Evolutionary conservation across 192 early-diverging fungal species (phyloP), one percentile per base, ranked within the genome.

Genomic region (Physocladia obscura): DNA sequence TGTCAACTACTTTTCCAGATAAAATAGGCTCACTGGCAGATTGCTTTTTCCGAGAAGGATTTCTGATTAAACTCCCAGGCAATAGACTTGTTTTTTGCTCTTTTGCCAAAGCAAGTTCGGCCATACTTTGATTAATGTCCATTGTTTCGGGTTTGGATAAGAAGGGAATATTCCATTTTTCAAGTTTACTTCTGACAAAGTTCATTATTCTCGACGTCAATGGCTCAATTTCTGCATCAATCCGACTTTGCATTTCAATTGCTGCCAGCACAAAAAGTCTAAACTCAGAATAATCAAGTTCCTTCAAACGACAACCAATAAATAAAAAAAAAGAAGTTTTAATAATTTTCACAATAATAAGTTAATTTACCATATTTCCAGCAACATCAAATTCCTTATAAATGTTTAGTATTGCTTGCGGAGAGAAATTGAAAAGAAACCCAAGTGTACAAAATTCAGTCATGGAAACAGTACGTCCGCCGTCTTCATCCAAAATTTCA

Each of bases 401-500:
- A 40, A 82, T 82, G 24, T 68, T 74, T 34, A 56, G n/a, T 29
- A 82, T 77, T 11, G 81, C 81, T 3, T 31, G 40, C 3, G 57
- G 60, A n/a, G 76, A 48, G 38, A 82, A 82, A 57, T 78, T 78
- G 56, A 82, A 81, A 21, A 82, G 49, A 39, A 81, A 80, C 38
- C 81, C 81, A 5, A 82, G 59, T 22, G 81, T 82, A 24, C 74
- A 61, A 51, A 82, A 82, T 54, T 82, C 81, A 2, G 70, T 35
- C 30, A 63, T 51, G 24, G 81, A 82, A 2, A 82, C 77, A 3
- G 73, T 67, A 49, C 73, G 64, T 15, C 74, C 77, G 29, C 81
- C 81, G 69, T 82, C 81, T 49, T 78, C 81, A 49, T 82, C 81
- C 4, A 82, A 69, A 57, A 82, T 67, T 39, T 82, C 81, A 55